Percentiles rank a stretch among this genome's conserved stretches.
Conservation (phyloP, 169 alveolate species). For the Prorocentrum cordatum region DNA sequence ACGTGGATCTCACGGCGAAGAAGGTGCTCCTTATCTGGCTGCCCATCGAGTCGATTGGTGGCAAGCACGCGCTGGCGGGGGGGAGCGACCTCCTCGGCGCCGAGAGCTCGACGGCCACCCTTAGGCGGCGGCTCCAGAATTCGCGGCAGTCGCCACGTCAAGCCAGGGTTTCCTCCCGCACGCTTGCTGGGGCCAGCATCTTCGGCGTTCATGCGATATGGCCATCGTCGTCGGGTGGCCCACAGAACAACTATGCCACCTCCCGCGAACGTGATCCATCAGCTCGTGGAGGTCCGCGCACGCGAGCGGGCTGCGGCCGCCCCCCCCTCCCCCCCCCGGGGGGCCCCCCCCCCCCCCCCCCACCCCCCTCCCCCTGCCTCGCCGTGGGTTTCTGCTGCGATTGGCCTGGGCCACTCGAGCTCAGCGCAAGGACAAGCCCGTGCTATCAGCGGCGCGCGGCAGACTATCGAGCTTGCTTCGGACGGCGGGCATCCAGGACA, state of each 20-base stretch:
- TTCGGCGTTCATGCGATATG: background rate
- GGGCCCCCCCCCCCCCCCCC: no score
- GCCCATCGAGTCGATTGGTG: conserved; percentile 4
- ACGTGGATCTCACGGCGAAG: background rate
- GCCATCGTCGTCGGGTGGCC: background rate
- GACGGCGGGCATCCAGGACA: no score
- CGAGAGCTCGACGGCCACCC: background rate
- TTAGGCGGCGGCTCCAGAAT: background rate
- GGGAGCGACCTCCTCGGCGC: background rate
- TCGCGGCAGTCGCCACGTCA: background rate
- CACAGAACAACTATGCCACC: background rate
- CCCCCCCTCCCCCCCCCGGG: conserved; percentile 3
- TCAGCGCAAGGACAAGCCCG: no score
- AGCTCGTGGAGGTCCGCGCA: conserved; percentile 20
- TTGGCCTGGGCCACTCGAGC: no score
- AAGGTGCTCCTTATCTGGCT: conserved; percentile 6
- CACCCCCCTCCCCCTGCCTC: no score
- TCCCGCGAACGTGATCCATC: background rate
- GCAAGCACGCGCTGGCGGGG: background rate
- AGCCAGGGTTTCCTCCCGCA: background rate
- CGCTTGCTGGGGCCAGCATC: conserved; percentile 1
- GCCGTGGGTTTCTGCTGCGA: conserved; percentile 6
- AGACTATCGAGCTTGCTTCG: no score
- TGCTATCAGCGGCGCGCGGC: no score
- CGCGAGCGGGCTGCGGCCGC: background rate